These are phyloP conservation scores for Beauveria bassiana DNA, from an alignment of 2,329 filamentous ascomycete species.

Conservation along the genomic window DNA sequence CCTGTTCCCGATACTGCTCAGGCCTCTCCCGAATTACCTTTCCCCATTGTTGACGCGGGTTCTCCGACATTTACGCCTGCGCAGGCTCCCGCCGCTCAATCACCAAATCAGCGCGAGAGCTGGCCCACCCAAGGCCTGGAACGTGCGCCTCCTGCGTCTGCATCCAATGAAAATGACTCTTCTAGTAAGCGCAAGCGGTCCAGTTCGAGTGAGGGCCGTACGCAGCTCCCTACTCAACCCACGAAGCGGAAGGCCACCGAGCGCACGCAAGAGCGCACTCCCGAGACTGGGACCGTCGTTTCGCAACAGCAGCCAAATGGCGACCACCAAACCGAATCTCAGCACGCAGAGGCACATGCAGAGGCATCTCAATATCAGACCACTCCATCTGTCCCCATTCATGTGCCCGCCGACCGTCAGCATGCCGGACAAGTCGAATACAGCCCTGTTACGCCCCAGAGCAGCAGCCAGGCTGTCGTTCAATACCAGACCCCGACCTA, in stretches of 20 bases:
- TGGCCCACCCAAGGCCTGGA: constrained; percentile 36
- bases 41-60: background rate
- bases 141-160: constrained; percentile 30
- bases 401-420: constrained; percentile 29
- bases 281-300: constrained; percentile 35
- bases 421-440: constrained; percentile 44
- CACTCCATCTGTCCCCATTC: constrained; percentile 17
- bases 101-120: constrained; percentile 29
- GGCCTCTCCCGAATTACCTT: background rate
- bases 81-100: constrained; percentile 18
- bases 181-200: constrained; percentile 65
- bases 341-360: constrained; percentile 35
- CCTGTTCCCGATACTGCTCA: constrained; percentile 14
- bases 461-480: constrained; percentile 31
- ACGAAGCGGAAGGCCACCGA: constrained; percentile 20
- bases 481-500: constrained; percentile 34
- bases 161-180: constrained; percentile 37
- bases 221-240: constrained; percentile 20
- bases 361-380: constrained; percentile 33
- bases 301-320: constrained; percentile 28
- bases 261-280: constrained; percentile 22
- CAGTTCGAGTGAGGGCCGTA: constrained; percentile 46
- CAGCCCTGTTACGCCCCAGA: constrained; percentile 34
- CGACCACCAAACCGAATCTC: constrained; percentile 37
- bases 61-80: constrained; percentile 12